A percentile compares a stretch with the other conserved stretches of the same genome.
Conservation (phyloP, 1,284 basidiomycete species). For the Apiotrichum sp. region DNA sequence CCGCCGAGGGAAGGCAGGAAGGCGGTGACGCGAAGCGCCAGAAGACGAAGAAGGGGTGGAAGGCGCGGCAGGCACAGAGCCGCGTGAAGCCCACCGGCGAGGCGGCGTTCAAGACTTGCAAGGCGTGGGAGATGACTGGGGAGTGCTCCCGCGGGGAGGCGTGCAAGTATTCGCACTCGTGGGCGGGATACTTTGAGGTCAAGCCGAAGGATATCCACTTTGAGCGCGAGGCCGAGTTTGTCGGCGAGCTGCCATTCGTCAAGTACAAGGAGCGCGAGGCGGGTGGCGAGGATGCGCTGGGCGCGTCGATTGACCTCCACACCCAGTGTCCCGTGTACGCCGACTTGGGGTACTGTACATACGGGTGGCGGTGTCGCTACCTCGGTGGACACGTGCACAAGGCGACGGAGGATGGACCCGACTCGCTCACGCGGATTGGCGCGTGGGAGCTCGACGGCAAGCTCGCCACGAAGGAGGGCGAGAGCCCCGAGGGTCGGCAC, state of each 20-base stretch:
- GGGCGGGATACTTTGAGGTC: slow-evolving; percentile 64
- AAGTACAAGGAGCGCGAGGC: slow-evolving; percentile 33
- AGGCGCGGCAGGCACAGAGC: slow-evolving; percentile 66
- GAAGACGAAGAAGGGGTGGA: slow-evolving; percentile 54
- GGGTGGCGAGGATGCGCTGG: slow-evolving; percentile 28
- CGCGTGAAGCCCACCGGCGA: slow-evolving; percentile 55
- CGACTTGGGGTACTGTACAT: slow-evolving; percentile 71
- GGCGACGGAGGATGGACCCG: slow-evolving; percentile 4
- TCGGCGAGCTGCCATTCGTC: slow-evolving; percentile 51
- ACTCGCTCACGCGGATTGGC: slow-evolving; percentile 4
- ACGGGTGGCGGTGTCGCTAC: slow-evolving; percentile 86
- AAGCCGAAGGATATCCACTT: slow-evolving; percentile 71
- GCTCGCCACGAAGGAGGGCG: slow-evolving; percentile 56
- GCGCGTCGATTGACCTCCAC: slow-evolving; percentile 27
- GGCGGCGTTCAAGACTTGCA: slow-evolving; percentile 33
- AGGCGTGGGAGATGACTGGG: slow-evolving; percentile 34
- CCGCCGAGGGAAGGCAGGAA: slow-evolving; percentile 53
- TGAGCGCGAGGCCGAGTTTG: slow-evolving; percentile 50
- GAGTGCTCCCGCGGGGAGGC: slow-evolving; percentile 15
- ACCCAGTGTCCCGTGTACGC: slow-evolving; percentile 64
- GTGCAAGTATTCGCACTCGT: slow-evolving; percentile 76
- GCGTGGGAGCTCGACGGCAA: slow-evolving; percentile 25
- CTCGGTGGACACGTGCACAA: slow-evolving; percentile 63
- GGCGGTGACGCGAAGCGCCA: slow-evolving; percentile 35
- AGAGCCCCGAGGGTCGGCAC: slow-evolving; percentile 57